phyloP scores from a whole-genome alignment of 345 rosid genomes.

The Syzygium grande region DNA sequence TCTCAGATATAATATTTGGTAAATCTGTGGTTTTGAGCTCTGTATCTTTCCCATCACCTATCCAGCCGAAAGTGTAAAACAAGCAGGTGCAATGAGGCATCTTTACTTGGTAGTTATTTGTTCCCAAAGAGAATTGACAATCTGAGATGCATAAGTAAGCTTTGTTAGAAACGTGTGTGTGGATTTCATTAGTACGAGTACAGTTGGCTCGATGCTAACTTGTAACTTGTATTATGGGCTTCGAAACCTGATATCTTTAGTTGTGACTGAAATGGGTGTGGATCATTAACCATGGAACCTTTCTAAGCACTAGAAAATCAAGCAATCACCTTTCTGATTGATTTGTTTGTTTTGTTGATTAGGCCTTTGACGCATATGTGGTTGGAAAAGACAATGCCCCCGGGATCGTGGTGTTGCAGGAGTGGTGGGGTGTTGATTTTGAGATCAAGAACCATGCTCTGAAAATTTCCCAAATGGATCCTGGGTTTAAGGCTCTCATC shows the following conservation, averaged over 20 bases:
- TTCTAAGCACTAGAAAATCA: background rate
- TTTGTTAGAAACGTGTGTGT: background rate
- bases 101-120: background rate
- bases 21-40: background rate
- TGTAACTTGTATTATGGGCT: background rate
- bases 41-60: background rate
- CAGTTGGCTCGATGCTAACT: no score
- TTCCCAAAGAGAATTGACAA: background rate
- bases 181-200: no score
- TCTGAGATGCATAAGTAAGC: background rate
- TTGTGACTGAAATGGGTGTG: background rate
- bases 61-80: background rate
- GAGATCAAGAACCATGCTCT: conserved; percentile 91
- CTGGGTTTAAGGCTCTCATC: conserved; percentile 82
- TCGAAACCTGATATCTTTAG: background rate
- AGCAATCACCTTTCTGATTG: background rate
- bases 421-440: conserved; percentile 99
- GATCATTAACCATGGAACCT: background rate
- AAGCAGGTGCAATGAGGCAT: background rate
- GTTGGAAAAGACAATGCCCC: conserved; percentile 90
- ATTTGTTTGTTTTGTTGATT: background rate
- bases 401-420: conserved; percentile 87
- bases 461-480: conserved; percentile 69
- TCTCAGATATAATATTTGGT: background rate
- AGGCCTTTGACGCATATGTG: conserved; percentile 89